Evolutionary conservation across 192 early-diverging fungal genomes (phyloP).

Genomic region (Coemansia umbellata): DNA sequence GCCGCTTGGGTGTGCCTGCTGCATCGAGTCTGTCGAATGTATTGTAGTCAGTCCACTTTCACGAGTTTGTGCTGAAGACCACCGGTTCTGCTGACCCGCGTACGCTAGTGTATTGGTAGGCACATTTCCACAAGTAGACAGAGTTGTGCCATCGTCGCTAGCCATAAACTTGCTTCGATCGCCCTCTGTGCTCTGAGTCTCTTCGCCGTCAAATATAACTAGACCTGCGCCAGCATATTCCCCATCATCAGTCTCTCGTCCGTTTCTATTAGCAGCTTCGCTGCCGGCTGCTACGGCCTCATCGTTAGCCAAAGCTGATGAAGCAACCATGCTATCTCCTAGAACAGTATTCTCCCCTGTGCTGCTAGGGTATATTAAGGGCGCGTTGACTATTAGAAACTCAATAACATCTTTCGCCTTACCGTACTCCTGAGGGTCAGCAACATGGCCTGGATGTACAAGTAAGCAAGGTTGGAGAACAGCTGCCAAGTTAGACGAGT

Average conservation of each 20-base stretch:
- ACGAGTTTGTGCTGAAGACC: constrained; percentile 14
- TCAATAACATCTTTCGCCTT: constrained; percentile 71
- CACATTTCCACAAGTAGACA: constrained; percentile 1
- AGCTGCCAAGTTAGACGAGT: constrained; percentile 68
- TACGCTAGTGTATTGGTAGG: not conserved
- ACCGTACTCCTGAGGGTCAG: constrained; percentile 69
- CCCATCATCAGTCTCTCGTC: not conserved
- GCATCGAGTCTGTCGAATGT: constrained; percentile 8
- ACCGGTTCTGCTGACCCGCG: constrained; percentile 12
- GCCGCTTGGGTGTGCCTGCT: not conserved
- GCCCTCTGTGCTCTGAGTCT: not conserved
- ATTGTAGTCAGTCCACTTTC: constrained; percentile 13
- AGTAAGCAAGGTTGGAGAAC: constrained; percentile 74
- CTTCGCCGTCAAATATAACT: constrained; percentile 16
- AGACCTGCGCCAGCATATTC: constrained; percentile 17
- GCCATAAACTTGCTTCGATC: constrained; percentile 11
- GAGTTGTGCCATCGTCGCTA: constrained; percentile 28
- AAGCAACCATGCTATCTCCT: not conserved
- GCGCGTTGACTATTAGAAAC: constrained; percentile 61
- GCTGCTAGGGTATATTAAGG: constrained; percentile 9
- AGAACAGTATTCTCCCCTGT: not conserved
- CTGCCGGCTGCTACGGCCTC: not conserved
- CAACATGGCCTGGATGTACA: constrained; percentile 66
- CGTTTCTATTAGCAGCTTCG: not conserved
- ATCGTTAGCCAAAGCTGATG: not conserved